A percentile compares a stretch with the other conserved stretches of the same genome.
Evolutionary conservation across 306 rosid species (phyloP).

Genomic region (Prunus davidiana): DNA sequence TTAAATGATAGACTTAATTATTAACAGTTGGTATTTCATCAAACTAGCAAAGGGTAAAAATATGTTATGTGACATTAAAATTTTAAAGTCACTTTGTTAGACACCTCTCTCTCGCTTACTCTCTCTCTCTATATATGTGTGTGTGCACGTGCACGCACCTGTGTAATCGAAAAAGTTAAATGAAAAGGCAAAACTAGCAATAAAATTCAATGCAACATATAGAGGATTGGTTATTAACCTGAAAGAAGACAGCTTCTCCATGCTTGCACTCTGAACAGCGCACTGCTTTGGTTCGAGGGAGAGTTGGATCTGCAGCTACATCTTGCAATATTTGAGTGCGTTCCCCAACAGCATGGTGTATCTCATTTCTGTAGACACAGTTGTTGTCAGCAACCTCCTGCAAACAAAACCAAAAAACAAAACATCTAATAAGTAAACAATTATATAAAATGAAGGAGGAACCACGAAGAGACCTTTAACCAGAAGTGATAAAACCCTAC

Average conservation of each 20-base stretch:
- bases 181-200: background rate
- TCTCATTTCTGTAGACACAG: conserved; percentile 89
- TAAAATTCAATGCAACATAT: background rate
- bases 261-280: conserved; percentile 88
- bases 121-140: too few relatives aligned
- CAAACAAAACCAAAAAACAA: conserved; percentile 1
- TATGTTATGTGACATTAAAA: background rate
- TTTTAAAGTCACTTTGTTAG: background rate
- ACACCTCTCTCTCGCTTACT: background rate
- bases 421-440: background rate
- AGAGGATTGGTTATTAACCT: conserved; percentile 41
- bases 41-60: background rate
- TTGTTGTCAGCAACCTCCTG: conserved; percentile 93
- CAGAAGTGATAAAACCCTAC: background rate
- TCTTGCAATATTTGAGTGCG: conserved; percentile 89
- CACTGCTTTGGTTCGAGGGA: conserved; percentile 93
- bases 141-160: too few relatives aligned
- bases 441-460: background rate
- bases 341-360: conserved; percentile 89
- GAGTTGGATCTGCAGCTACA: conserved; percentile 97
- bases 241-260: conserved; percentile 99
- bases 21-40: background rate
- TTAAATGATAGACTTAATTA: background rate
- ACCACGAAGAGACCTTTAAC: background rate
- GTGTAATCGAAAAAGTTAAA: background rate